Evolutionary conservation across 371 early-diverging fungal species (phyloP).

Genomic region (Fennellomyces sp.): DNA sequence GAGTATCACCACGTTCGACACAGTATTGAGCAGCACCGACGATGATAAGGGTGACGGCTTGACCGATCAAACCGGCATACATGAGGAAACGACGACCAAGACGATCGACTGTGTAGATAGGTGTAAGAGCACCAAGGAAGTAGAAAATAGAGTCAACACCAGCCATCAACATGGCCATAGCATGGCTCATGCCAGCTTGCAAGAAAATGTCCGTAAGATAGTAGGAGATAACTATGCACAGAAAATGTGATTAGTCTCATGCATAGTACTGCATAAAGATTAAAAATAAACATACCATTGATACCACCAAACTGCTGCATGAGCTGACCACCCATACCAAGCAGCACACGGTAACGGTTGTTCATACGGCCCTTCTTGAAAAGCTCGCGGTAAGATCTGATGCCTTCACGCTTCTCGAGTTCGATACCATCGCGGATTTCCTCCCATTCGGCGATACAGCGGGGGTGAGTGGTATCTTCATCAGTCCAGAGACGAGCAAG

Average conservation of each 20-base stretch:
- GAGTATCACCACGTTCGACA: slow-evolving; percentile 14
- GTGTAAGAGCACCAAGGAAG: slow-evolving; percentile 48
- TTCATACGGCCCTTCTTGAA: slow-evolving; percentile 50
- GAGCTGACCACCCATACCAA: slow-evolving; percentile 55
- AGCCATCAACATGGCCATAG: slow-evolving; percentile 49
- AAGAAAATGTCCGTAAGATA: slow-evolving; percentile 48
- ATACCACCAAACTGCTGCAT: slow-evolving; percentile 55
- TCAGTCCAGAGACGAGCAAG: slow-evolving; percentile 47
- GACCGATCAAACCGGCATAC: slow-evolving; percentile 33
- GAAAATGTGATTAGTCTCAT: background rate
- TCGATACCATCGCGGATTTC: slow-evolving; percentile 53
- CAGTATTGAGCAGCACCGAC: slow-evolving; percentile 34
- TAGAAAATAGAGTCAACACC: slow-evolving; percentile 50
- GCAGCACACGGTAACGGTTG: slow-evolving; percentile 52
- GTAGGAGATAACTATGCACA: slow-evolving; percentile 34
- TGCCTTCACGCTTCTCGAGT: slow-evolving; percentile 46
- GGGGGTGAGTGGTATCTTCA: slow-evolving; percentile 45
- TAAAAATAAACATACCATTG: slow-evolving; percentile 22
- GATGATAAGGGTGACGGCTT: slow-evolving; percentile 29
- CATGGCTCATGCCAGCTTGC: slow-evolving; percentile 44
- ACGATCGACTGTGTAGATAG: slow-evolving; percentile 42
- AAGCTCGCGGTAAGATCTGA: slow-evolving; percentile 45
- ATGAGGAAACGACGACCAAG: slow-evolving; percentile 36
- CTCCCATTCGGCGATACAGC: slow-evolving; percentile 47
- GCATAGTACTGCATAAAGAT: slow-evolving; percentile 8